These are phyloP conservation scores for Neonectria hederae DNA, from an alignment of 2,329 filamentous ascomycete species.

Conservation along the genomic window DNA sequence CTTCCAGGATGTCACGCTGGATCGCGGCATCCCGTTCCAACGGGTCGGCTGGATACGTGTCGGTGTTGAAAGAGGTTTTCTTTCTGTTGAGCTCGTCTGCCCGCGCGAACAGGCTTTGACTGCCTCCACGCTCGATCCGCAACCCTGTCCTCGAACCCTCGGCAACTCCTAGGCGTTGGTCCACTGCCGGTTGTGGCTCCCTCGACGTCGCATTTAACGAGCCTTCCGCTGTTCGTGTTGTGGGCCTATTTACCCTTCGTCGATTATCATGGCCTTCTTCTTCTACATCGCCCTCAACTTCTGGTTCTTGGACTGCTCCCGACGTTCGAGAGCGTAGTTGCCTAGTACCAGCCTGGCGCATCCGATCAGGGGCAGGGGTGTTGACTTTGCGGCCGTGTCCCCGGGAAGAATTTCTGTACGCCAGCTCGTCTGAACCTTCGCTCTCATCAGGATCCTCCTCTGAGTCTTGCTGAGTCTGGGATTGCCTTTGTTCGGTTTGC, in stretches of 20 bases:
- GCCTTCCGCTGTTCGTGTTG: not conserved
- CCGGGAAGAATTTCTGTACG: not conserved
- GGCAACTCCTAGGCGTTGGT: not conserved
- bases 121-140: not conserved
- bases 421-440: not conserved
- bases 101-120: conserved; percentile 23
- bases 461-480: conserved; percentile 10
- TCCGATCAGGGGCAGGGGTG: conserved; percentile 33
- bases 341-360: conserved; percentile 8
- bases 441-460: conserved; percentile 10
- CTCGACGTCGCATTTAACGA: not conserved
- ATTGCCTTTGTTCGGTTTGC: not conserved
- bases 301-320: conserved; percentile 4
- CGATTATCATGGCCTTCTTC: not conserved
- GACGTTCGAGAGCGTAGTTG: conserved; percentile 1
- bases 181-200: not conserved
- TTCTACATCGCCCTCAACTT: not conserved
- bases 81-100: not conserved
- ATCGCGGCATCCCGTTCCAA: conserved; percentile 31
- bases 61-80: conserved; percentile 13
- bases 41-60: conserved; percentile 18
- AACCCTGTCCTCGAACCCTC: not conserved
- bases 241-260: not conserved
- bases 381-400: conserved; percentile 26
- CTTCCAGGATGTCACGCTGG: conserved; percentile 32